Percentiles rank a stretch among this genome's conserved stretches.
These are phyloP conservation scores for Paxillus involutus DNA, from an alignment of 768 basidiomycete genomes.

Conservation along the genomic window DNA sequence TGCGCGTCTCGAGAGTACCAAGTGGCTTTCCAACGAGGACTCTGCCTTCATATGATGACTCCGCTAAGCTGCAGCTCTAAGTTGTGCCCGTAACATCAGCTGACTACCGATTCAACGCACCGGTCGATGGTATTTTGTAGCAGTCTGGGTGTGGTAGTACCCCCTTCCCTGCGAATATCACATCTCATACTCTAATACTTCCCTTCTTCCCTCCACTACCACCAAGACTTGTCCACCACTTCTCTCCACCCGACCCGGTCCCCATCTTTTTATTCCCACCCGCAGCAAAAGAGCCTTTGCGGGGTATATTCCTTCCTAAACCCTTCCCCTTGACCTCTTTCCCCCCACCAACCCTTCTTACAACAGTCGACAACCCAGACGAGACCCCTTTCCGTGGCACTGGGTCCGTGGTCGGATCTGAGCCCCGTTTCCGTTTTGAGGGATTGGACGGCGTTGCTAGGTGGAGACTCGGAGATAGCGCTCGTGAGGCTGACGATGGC, in stretches of 20 bases:
- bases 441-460: neutral
- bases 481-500: neutral
- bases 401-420: neutral
- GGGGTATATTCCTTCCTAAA: neutral
- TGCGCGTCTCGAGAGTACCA: too few species aligned
- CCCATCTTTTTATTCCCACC: neutral
- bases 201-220: slow-evolving; percentile 10
- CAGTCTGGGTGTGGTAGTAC: too few species aligned
- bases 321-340: slow-evolving; percentile 13
- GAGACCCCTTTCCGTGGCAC: slow-evolving; percentile 54
- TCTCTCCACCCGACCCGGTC: slow-evolving; percentile 4
- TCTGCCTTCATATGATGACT: too few species aligned
- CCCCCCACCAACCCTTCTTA: slow-evolving; percentile 27
- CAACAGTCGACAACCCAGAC: slow-evolving; percentile 57
- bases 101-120: too few species aligned
- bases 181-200: slow-evolving; percentile 2
- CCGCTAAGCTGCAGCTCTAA: too few species aligned
- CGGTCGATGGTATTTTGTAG: too few species aligned
- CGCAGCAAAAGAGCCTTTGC: slow-evolving; percentile 9
- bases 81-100: too few species aligned
- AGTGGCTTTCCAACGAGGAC: too few species aligned
- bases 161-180: too few species aligned
- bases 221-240: slow-evolving; percentile 50
- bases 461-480: neutral
- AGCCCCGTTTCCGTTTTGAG: neutral